Evolutionary conservation across 2,329 filamentous ascomycete genomes (phyloP), one percentile per base, ranked within the genome.

Genomic region (Paracoccidioides brasiliensis): DNA sequence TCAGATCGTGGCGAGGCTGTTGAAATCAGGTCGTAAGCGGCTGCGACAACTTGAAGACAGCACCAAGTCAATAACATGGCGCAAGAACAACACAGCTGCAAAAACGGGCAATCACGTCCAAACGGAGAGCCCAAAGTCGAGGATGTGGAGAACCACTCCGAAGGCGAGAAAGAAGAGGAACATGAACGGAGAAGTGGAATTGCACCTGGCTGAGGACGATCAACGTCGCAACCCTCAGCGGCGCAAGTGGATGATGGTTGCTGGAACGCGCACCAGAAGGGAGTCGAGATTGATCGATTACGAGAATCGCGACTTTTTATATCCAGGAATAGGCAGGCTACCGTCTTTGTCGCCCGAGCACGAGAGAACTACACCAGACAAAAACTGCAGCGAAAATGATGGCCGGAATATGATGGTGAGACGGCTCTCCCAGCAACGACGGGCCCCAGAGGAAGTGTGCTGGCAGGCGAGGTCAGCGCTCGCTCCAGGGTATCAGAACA

Each of bases 241-340:
- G 38, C 50, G 50, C 10, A 52, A 42, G 6, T 52, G n/a, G n/a
- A n/a, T 37, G 50, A 42, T 52, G 38, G 50, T 41, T 22, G 12
- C 40, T 32, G 50, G 50, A 6, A 52, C 50, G 4, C 22, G 50
- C 9, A 52, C 9, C 50, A 52, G 38, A 35, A 52, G 38, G 46
- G 38, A 52, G 22, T 41, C 50, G 22, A 32, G 38, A 10, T 10
- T 42, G 28, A 30, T 42, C 15, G 50, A 52, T 22, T 52, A 28
- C 15, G 28, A 53, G 35, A 32, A 46, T 15, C 52, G 41, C 32
- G 52, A 53, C 40, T 53, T 53, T 42, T 30, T 53, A 44, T 53
- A 53, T 15, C 52, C 52, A 30, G 52, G 52, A 44, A 32, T 53
- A 5, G 43, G 52, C 30, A 45, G 22, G 41, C 52, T 53, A n/a